Percentiles rank a stretch among this genome's conserved stretches.
Conservation (phyloP, 78 protist genomes). For the Dictyostelium firmibasis region DNA sequence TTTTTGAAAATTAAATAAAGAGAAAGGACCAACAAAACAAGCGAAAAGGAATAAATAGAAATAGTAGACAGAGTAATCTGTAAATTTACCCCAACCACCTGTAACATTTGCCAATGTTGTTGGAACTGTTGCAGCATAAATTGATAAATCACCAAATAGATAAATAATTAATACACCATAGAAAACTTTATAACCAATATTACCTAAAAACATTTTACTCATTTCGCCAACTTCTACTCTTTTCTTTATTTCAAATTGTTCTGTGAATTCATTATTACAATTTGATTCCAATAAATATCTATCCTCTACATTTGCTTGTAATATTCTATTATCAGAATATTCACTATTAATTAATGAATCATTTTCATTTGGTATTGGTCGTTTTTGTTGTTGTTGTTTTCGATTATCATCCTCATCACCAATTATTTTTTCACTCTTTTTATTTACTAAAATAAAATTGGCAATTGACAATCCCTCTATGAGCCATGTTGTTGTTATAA, state of each 20-base stretch:
- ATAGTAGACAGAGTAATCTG: conserved; percentile 25
- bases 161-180: conserved; percentile 54
- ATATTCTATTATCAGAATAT: background rate
- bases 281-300: background rate
- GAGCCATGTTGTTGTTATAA: conserved; percentile 67
- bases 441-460: conserved; percentile 33
- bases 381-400: background rate
- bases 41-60: conserved; percentile 78
- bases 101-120: conserved; percentile 42
- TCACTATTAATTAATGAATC: background rate
- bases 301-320: background rate
- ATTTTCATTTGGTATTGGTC: background rate
- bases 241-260: conserved; percentile 17
- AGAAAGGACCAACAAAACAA: conserved; percentile 46
- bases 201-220: conserved; percentile 38
- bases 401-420: background rate
- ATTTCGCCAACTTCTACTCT: conserved; percentile 65
- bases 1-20: conserved; percentile 74
- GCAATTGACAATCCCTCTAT: conserved; percentile 69
- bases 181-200: conserved; percentile 66
- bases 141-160: conserved; percentile 70
- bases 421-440: background rate
- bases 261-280: background rate
- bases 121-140: conserved; percentile 73
- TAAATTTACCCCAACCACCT: conserved; percentile 26